Evolutionary conservation across 352 stramenopile genomes (phyloP).

Genomic region (Plasmopara muralis): DNA sequence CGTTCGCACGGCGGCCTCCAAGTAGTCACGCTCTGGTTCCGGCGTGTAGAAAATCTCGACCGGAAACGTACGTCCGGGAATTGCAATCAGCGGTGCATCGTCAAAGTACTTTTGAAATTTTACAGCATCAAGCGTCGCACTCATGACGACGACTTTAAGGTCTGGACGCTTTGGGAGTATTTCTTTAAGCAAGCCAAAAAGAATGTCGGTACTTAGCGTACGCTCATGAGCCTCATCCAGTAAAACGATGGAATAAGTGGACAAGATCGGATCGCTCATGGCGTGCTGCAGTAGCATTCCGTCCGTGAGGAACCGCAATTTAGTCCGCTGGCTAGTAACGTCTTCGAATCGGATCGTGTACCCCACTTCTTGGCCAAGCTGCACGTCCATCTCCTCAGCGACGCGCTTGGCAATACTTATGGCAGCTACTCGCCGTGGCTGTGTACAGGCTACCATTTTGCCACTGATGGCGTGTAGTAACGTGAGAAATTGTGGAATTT

Average conservation of each 20-base stretch:
- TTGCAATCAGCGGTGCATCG: slow-evolving; percentile 86
- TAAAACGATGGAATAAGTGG: slow-evolving; percentile 94
- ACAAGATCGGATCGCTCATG: slow-evolving; percentile 95
- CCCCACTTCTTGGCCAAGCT: slow-evolving; percentile 95
- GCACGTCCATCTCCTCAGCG: slow-evolving; percentile 98
- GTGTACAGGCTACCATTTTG: slow-evolving; percentile 93
- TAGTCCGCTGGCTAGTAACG: slow-evolving; percentile 80
- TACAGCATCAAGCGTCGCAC: slow-evolving; percentile 95
- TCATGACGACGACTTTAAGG: slow-evolving; percentile 99
- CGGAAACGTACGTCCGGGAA: slow-evolving; percentile 96
- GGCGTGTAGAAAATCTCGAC: slow-evolving; percentile 99
- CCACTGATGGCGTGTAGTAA: slow-evolving; percentile 65
- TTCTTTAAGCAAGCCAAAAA: slow-evolving; percentile 98
- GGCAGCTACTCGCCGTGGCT: slow-evolving; percentile 96
- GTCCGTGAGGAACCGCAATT: slow-evolving; percentile 77
- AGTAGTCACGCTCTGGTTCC: slow-evolving; percentile 96
- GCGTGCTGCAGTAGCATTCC: slow-evolving; percentile 97
- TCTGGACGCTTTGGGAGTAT: slow-evolving; percentile 91
- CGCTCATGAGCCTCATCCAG: slow-evolving; percentile 98
- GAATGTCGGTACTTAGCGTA: slow-evolving; percentile 95
- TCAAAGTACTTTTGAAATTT: slow-evolving; percentile 97
- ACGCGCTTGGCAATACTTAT: slow-evolving; percentile 97
- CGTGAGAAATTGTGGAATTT: slow-evolving; percentile 94
- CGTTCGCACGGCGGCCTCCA: slow-evolving; percentile 88
- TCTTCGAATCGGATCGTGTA: slow-evolving; percentile 99